Evolutionary conservation across 2,329 filamentous ascomycete genomes (phyloP), one percentile per base, ranked within the genome.

Genomic region (Fusarium beomiforme): DNA sequence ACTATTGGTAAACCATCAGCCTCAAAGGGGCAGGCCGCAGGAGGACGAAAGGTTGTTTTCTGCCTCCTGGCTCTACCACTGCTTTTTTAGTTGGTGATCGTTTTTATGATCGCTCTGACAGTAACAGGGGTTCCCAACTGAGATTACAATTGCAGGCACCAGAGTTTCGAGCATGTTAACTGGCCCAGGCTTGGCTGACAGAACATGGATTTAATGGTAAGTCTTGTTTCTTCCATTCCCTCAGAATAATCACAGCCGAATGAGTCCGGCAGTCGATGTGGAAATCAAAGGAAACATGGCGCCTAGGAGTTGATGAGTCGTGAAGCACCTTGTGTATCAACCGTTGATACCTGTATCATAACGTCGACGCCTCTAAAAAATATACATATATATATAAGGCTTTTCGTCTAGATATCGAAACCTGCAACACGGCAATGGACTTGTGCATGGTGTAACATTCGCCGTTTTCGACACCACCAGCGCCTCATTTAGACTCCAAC

Each of bases 21-120:
- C 67, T 73, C 70, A 68, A 72, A 73, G 58, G 56, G 70, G 70
- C 53, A 71, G 67, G 67, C 64, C 53, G 70, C 31, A 59, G 49
- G 56, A 51, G 58, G 54, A 33, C 47, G 41, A 59, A 64, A 58
- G 43, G 41, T 59, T 43, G 37, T 46, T 68, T 70, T 66, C 34
- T 54, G 29, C 26, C 12, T 31, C n/a, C 24, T 44, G 26, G 17
- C 41, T n/a, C 19, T 47, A 26, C 26, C 59, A 41, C 37, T 51
- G 44, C n/a, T n/a, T 41, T 59, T 73, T 71, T 67, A 72, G 62
- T 47, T 51, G 57, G 58, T 41, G 58, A 68, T 68, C 64, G 53
- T 67, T 61, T 59, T 59, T 49, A 23, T 58, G 51, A 56, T 69
- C 34, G 51, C 16, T 67, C 43, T 67, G 62, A 67, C 64, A 55